Conservation (phyloP, 345 rosid species). For the Crucihimalaya himalaica region DNA sequence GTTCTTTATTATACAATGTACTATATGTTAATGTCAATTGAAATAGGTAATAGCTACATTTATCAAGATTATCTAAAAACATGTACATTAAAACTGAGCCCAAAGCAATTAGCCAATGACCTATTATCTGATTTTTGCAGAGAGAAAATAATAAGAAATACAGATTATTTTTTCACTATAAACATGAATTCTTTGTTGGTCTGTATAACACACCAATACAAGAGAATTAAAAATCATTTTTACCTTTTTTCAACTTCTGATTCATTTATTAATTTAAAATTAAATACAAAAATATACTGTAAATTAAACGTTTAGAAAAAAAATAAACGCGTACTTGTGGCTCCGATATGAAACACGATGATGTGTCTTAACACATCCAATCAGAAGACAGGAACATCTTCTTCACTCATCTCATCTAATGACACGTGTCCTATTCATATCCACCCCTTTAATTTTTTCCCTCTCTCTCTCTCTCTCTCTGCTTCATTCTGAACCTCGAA, state of each 20-base stretch:
- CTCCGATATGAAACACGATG: slow-evolving; percentile 34
- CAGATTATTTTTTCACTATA: too few relatives aligned
- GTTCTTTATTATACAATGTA: neutral
- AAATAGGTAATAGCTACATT: neutral
- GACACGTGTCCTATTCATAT: slow-evolving; percentile 65
- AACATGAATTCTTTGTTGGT: too few relatives aligned
- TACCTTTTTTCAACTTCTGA: too few relatives aligned
- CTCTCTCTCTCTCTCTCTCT: neutral
- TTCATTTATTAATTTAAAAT: too few relatives aligned
- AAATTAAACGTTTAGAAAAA: neutral
- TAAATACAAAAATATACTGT: neutral
- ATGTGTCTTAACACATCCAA: slow-evolving; percentile 28
- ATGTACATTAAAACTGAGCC: too few relatives aligned
- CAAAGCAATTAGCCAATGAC: too few relatives aligned
- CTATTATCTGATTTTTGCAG: too few relatives aligned
- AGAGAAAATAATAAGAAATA: too few relatives aligned
- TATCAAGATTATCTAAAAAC: too few relatives aligned
- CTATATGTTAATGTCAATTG: neutral
- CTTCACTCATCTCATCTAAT: slow-evolving; percentile 34
- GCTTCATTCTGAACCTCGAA: slow-evolving; percentile 16
- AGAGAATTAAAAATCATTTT: too few relatives aligned
- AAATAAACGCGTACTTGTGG: neutral
- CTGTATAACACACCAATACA: too few relatives aligned
- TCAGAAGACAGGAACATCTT: slow-evolving; percentile 34
- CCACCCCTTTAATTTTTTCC: slow-evolving; percentile 54